phyloP scores from a whole-genome alignment of 805 yeast species.

The Candida argentea region DNA sequence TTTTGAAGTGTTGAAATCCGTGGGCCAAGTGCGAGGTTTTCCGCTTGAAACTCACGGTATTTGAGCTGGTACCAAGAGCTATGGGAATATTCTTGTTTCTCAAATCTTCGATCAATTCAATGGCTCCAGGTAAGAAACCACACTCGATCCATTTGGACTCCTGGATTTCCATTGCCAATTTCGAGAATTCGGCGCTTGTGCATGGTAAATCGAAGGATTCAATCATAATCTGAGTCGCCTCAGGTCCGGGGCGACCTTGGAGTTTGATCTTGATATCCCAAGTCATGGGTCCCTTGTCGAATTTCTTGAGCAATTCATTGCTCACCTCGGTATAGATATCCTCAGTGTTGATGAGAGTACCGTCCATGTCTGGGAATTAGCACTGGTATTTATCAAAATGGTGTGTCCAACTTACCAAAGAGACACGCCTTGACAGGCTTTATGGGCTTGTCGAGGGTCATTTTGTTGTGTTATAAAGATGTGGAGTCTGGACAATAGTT shows the following conservation, averaged over 20 bases:
- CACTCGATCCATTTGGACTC: conserved; percentile 52
- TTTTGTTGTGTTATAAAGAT: not conserved
- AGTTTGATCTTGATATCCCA: conserved; percentile 85
- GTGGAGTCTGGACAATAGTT: not conserved
- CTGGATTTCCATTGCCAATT: conserved; percentile 45
- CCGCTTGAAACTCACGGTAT: conserved; percentile 43
- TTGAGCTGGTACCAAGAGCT: conserved; percentile 87
- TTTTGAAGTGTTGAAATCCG: conserved; percentile 54
- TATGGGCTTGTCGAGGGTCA: conserved; percentile 1
- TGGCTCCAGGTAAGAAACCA: conserved; percentile 76
- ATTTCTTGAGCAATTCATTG: conserved; percentile 52
- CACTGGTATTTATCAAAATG: conserved; percentile 2
- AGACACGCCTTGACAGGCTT: conserved; percentile 51
- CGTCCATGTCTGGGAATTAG: conserved; percentile 82
- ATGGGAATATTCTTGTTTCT: conserved; percentile 52
- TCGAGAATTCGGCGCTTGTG: conserved; percentile 55
- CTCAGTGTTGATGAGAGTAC: conserved; percentile 85
- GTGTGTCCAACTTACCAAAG: conserved; percentile 39
- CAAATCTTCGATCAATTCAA: conserved; percentile 51
- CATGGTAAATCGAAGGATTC: conserved; percentile 57
- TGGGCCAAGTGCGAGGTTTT: conserved; percentile 64
- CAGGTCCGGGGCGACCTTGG: conserved; percentile 88
- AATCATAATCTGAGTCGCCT: conserved; percentile 55
- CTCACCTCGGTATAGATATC: conserved; percentile 79
- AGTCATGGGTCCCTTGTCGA: conserved; percentile 70